phyloP scores from a whole-genome alignment of 2,329 filamentous ascomycete species.

The Stemphylium lycopersici region DNA sequence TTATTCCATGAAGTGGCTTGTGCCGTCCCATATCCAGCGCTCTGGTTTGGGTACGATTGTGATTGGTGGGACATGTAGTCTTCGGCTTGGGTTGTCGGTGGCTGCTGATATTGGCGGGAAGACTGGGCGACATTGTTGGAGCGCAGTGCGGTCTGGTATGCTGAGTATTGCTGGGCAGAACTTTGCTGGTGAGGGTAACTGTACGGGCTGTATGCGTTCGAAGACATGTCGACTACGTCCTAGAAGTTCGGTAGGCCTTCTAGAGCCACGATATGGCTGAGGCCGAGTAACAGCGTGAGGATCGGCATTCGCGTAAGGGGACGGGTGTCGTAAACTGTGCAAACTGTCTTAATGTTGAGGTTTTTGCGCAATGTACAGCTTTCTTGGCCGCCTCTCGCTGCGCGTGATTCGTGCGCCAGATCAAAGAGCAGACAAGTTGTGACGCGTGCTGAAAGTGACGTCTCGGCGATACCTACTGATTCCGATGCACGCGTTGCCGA shows the following conservation, averaged over 20 bases:
- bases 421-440: not conserved
- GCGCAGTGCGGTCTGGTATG: slow-evolving; percentile 33
- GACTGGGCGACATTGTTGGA: slow-evolving; percentile 31
- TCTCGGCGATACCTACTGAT: not conserved
- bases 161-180: slow-evolving; percentile 36
- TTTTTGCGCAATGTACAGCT: not conserved
- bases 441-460: slow-evolving; percentile 15
- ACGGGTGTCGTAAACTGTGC: not conserved
- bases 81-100: slow-evolving; percentile 28
- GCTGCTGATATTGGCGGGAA: slow-evolving; percentile 36
- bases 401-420: not conserved
- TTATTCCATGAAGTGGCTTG: slow-evolving; percentile 33
- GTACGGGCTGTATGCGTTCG: slow-evolving; percentile 36
- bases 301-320: slow-evolving; percentile 5
- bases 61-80: slow-evolving; percentile 38
- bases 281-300: slow-evolving; percentile 9
- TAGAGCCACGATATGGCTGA: slow-evolving; percentile 6
- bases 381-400: not conserved
- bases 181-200: slow-evolving; percentile 38
- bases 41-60: slow-evolving; percentile 28
- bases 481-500: not conserved
- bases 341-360: too few species aligned
- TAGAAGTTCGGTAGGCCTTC: slow-evolving; percentile 8
- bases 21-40: slow-evolving; percentile 24
- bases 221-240: slow-evolving; percentile 26